Evolutionary conservation across 768 basidiomycete species (phyloP), one percentile per base, ranked within the genome.

Genomic region (Mrakia gelida): DNA sequence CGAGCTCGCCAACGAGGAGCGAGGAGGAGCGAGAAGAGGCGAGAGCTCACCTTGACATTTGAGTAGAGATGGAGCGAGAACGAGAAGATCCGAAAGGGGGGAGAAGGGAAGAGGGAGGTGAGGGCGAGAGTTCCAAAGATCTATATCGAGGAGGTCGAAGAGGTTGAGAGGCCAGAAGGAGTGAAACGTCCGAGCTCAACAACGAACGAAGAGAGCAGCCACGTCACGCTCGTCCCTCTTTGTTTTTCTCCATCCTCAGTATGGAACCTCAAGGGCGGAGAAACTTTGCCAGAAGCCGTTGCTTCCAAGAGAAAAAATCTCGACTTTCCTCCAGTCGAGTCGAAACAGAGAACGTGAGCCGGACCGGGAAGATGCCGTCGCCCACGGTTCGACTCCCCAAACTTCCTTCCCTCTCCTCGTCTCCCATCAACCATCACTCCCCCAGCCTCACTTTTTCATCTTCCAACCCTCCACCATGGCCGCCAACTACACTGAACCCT

Each of bases 401-500:
- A 16, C 61, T n/a, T 28, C n/a, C 61, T 21, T 62, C 61, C 32
- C 32, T 62, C n/a, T 62, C 30, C 61, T 62, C 8, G 21, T n/a
- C 32, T 62, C n/a, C 32, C 61, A 32, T 32, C 61, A 62, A 62
- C 61, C 61, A 62, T 62, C 61, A 62, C 32, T n/a, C 9, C 16
- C 59, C 7, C 4, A 21, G 30, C 34, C 30, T 32, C 16, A 3
- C 63, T 65, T 30, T 32, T 13, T 16, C 63, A 30, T 7, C 32
- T 21, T 10, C 15, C 28, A 65, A 10, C 30, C 38, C 7, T 26
- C 10, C 67, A 26, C n/a, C 34, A 41, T 38, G 34, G 34, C 34
- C 32, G 38, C 41, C 67, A 70, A 45, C 67, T 70, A 70, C 38
- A 70, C 34, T 7, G 67, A 70, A 38, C 67, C 67, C 21, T 70